Conservation (phyloP, 2,329 filamentous ascomycete genomes). For the Venturiaceae sp. region DNA sequence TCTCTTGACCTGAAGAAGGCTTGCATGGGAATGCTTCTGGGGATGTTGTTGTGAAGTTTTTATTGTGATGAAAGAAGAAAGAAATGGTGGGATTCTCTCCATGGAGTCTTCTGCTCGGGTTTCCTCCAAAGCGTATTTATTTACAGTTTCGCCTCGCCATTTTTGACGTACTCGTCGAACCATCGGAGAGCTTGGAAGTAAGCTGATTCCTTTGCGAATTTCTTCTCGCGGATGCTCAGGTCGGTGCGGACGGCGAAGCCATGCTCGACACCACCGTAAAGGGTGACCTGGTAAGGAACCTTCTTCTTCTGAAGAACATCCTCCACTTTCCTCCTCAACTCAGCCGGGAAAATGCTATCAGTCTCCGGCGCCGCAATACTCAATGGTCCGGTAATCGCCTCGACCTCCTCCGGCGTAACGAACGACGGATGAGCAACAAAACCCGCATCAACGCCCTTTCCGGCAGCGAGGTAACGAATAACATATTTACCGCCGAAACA, state of each 20-base stretch:
- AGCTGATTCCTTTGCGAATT: conserved; percentile 23
- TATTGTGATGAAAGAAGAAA: too few relatives aligned
- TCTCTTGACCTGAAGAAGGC: too few relatives aligned
- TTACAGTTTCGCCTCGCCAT: too few relatives aligned
- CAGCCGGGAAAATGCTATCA: conserved; percentile 12
- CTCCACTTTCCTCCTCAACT: conserved; percentile 16
- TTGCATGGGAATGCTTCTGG: too few relatives aligned
- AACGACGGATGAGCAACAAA: conserved; percentile 64
- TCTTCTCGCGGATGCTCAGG: conserved; percentile 17
- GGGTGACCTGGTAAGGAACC: conserved; percentile 20
- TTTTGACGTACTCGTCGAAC: conserved; percentile 17
- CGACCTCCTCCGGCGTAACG: conserved; percentile 55
- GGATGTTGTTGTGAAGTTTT: too few relatives aligned
- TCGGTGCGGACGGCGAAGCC: conserved; percentile 23
- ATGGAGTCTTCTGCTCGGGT: too few relatives aligned
- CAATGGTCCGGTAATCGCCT: conserved; percentile 55
- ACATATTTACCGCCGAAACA: conserved; percentile 74
- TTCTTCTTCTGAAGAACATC: conserved; percentile 17
- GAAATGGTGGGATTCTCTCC: too few relatives aligned
- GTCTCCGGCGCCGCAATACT: conserved; percentile 49
- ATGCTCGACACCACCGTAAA: conserved; percentile 23
- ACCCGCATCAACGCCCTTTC: conserved; percentile 48
- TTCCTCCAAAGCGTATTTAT: too few relatives aligned
- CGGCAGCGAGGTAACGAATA: conserved; percentile 48
- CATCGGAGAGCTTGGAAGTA: conserved; percentile 23